phyloP scores from a whole-genome alignment of 176 grass and related monocot genomes.

The Triticum urartu region DNA sequence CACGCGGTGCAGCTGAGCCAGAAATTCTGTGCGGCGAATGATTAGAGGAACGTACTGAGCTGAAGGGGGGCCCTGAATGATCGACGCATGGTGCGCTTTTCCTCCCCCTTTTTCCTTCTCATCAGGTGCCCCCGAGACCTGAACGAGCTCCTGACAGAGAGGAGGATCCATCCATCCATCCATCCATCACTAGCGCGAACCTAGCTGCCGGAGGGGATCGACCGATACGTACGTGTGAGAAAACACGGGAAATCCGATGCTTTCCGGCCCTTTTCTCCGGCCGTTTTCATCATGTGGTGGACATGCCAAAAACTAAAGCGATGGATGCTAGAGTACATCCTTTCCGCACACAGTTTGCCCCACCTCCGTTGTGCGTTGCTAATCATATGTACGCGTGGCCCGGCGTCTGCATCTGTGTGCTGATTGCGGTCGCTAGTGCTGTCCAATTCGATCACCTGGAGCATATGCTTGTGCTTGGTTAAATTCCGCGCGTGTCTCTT shows the following conservation, averaged over 20 bases:
- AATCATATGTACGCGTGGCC: not conserved
- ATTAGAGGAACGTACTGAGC: too few relatives aligned
- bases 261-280: not conserved
- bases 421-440: not conserved
- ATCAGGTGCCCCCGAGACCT: too few relatives aligned
- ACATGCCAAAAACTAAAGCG: not conserved
- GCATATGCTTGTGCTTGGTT: not conserved
- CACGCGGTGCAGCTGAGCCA: too few relatives aligned
- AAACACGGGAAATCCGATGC: not conserved
- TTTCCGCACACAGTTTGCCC: not conserved
- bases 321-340: too few relatives aligned
- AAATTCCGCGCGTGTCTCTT: not conserved
- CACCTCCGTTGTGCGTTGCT: not conserved
- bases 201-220: not conserved
- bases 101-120: too few relatives aligned
- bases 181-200: not conserved
- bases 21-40: too few relatives aligned
- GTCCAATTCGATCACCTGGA: not conserved
- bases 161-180: too few relatives aligned
- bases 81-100: too few relatives aligned
- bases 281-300: slow-evolving; percentile 24
- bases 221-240: slow-evolving; percentile 13
- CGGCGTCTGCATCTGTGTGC: not conserved
- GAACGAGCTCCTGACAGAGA: too few relatives aligned
- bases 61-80: too few relatives aligned